Evolutionary conservation across 306 rosid genomes (phyloP), one percentile per base, ranked within the genome.

Genomic region (Rubus idaeus): DNA sequence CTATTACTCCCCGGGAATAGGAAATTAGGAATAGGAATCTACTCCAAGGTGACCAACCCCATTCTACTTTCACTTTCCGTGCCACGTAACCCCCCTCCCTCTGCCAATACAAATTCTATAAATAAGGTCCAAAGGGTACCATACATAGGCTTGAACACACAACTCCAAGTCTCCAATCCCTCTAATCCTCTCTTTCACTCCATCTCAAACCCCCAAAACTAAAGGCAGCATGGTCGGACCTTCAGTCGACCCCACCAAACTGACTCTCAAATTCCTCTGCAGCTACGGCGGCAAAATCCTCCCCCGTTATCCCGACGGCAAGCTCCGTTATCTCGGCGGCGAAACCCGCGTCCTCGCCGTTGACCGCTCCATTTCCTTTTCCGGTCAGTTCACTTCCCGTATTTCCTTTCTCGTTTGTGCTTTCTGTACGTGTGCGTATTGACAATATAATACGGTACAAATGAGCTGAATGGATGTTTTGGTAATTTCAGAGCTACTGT

Each of bases 211-310:
- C 53, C 40, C 42, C 17, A 4, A 8, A 41, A 13, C 42, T 37
- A 30, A 35, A 46, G 49, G 46, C 63, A 86, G 4, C 64, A 95
- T 95, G 96, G 79, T 75, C 71, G 86, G 87, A 40, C 77, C 88
- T 41, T 52, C 85, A 5, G 80, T 68, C 10, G 46, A 74, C 62
- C 61, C 82, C 53, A 16, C 70, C 74, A 76, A 69, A 10, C 52
- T 26, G 64, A 81, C 88, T 53, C 73, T 91, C 75, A 95, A 92
- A 74, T 91, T 92, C 87, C 92, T 95, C 83, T 95, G 90, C 49
- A 92, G 98, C 84, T 87, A 95, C 78, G 91, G 99, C 71, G 99
- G 98, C 74, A 92, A 87, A 84, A 95, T 95, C 86, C 84, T 90
- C 68, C 99, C 99, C 45, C 97, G 99, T 49, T 86, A 90, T 58